Base-by-base conservation (phyloP, 176 grass and related monocot genomes). In the Thinopyrum elongatum region DNA sequence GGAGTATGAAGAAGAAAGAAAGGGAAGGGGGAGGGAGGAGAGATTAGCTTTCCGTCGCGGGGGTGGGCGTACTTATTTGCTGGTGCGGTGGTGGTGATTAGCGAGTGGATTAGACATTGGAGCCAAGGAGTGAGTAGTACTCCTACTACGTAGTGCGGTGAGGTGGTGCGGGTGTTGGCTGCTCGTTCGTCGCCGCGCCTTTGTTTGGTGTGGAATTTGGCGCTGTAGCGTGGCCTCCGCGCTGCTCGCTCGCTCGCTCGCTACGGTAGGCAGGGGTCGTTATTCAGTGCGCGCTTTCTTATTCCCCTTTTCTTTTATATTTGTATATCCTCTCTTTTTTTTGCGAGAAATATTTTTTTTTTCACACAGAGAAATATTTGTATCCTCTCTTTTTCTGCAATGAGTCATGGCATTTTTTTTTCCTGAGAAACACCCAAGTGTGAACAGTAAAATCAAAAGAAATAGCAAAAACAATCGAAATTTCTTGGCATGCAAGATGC, bases 11-110 rank as follows among this genome's bases (percentile, higher is more conserved):
- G 82, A 65, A 61, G 39, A 46, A 44, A 57, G 41, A n/a, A n/a
- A n/a, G 68, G 31, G 77, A 47, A 47, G 27, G n/a, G 13, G 6
- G 1, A 15, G 29, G 82, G 68, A 67, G 36, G n/a, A 42, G 70
- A 80, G 76, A 70, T 80, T 72, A 80, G 84, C 76, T 80, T 86
- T 86, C 68, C 83, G 84, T 86, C 22, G 85, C 62, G 33, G 77
- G 77, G 85, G 8, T 74, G 55, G 87, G 86, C 53, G 39, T 76
- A 83, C 84, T 92, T 92, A 88, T 84, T 88, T 89, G 78, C 9
- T 75, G 80, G 36, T 73, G 80, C 70, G 53, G 68, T 46, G 51
- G 41, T 74, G 85, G 71, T 84, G 80, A 86, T 91, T 90, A 86
- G 88, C 27, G 38, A 83, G 57, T 66, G 73, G 59, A 82, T 88